phyloP scores from a whole-genome alignment of 1,284 basidiomycete genomes.

The Ganoderma leucocontextum region DNA sequence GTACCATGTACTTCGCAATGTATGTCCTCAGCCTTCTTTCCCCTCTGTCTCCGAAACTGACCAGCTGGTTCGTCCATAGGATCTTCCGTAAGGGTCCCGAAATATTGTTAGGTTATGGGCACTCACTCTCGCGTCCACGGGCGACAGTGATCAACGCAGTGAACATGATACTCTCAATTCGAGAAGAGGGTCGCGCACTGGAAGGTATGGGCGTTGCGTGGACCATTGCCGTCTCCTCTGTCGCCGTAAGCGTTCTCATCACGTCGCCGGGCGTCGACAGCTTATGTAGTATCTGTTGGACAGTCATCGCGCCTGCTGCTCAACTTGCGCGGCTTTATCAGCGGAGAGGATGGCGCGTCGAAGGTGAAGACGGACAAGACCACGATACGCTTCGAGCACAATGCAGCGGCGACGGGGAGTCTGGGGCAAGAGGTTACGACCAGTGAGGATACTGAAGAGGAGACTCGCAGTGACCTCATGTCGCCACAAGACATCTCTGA shows the following conservation, averaged over 20 bases:
- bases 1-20: slow-evolving; percentile 16
- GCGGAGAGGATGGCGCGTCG: not conserved
- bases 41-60: not conserved
- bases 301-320: slow-evolving; percentile 20
- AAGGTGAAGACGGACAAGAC: slow-evolving; percentile 4
- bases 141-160: slow-evolving; percentile 9
- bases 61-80: not conserved
- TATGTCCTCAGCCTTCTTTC: not conserved
- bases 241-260: slow-evolving; percentile 8
- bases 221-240: slow-evolving; percentile 18
- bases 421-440: not conserved
- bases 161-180: slow-evolving; percentile 14
- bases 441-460: not conserved
- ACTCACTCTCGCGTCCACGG: not conserved
- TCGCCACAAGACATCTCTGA: not conserved
- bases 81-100: slow-evolving; percentile 12
- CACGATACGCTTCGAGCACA: slow-evolving; percentile 10
- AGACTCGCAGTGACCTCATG: not conserved
- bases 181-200: slow-evolving; percentile 15
- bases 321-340: slow-evolving; percentile 19
- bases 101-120: too few species aligned
- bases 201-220: slow-evolving; percentile 19
- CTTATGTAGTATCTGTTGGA: not conserved
- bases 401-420: not conserved
- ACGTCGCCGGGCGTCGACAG: not conserved